phyloP scores from a whole-genome alignment of 2,329 filamentous ascomycete species.

The Nemania serpens region DNA sequence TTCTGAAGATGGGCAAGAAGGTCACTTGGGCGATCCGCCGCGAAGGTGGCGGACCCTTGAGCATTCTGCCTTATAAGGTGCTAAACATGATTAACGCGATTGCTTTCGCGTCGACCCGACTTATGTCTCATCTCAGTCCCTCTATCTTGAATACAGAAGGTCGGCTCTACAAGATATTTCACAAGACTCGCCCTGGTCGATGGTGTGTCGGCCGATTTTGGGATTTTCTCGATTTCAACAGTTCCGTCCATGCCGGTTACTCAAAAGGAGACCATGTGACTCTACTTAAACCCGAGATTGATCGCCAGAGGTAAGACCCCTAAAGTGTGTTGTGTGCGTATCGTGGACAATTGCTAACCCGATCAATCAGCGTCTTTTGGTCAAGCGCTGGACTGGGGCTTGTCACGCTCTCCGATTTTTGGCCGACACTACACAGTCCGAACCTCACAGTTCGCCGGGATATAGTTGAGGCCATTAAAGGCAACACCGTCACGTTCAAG shows the following conservation, averaged over 20 bases:
- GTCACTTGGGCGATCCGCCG: constrained; percentile 37
- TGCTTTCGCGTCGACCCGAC: constrained; percentile 31
- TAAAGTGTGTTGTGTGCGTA: neutral
- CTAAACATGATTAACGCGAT: constrained; percentile 31
- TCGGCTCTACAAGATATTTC: constrained; percentile 26
- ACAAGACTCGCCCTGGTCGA: constrained; percentile 25
- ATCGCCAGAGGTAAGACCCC: constrained; percentile 33
- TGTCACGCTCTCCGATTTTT: constrained; percentile 34
- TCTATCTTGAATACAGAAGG: constrained; percentile 32
- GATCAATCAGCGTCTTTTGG: constrained; percentile 33
- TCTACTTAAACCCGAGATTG: constrained; percentile 31
- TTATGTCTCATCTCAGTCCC: constrained; percentile 34
- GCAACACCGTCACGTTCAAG: constrained; percentile 27
- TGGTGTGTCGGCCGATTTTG: constrained; percentile 32
- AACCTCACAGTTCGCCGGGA: constrained; percentile 29
- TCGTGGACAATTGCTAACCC: constrained; percentile 7
- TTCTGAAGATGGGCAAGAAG: constrained; percentile 34
- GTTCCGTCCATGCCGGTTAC: constrained; percentile 31
- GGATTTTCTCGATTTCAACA: constrained; percentile 32
- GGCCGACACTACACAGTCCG: constrained; percentile 32
- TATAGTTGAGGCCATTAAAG: constrained; percentile 25
- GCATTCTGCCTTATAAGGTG: constrained; percentile 31
- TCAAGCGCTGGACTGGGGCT: constrained; percentile 33
- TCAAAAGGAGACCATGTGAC: constrained; percentile 31
- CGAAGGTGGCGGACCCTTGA: constrained; percentile 32